Evolutionary conservation across 2,329 filamentous ascomycete genomes (phyloP).

Genomic region (Arthrobotrys iridis): DNA sequence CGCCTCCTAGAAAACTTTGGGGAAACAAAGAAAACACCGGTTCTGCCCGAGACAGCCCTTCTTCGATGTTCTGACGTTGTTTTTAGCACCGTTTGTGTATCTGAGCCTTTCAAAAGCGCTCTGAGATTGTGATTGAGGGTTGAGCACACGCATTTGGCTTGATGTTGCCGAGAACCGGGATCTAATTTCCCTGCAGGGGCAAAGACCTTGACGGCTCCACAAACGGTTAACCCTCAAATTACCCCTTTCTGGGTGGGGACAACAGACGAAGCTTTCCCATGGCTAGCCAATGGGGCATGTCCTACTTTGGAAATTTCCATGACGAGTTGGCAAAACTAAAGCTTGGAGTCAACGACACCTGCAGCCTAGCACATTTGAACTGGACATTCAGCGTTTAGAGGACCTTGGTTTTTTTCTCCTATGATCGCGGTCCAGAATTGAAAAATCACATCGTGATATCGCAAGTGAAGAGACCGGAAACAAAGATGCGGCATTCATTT

Average conservation of each 20-base stretch:
- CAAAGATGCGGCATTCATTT: background rate
- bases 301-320: background rate
- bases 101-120: background rate
- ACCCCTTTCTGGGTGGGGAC: slow-evolving; percentile 10
- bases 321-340: background rate
- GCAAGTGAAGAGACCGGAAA: no score
- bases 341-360: background rate
- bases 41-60: background rate
- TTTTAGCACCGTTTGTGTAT: background rate
- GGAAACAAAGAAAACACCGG: slow-evolving; percentile 8
- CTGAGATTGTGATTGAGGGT: background rate
- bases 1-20: background rate
- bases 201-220: slow-evolving; percentile 5
- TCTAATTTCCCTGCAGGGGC: slow-evolving; percentile 27
- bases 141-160: slow-evolving; percentile 1
- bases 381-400: no score
- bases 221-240: slow-evolving; percentile 12
- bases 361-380: no score
- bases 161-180: slow-evolving; percentile 2
- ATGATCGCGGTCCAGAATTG: no score
- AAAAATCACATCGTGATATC: no score
- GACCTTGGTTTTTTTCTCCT: no score
- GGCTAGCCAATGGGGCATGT: background rate
- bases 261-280: background rate
- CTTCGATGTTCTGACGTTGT: background rate